Conservation (phyloP, 768 basidiomycete species). For the Pleurotus pulmonarius region DNA sequence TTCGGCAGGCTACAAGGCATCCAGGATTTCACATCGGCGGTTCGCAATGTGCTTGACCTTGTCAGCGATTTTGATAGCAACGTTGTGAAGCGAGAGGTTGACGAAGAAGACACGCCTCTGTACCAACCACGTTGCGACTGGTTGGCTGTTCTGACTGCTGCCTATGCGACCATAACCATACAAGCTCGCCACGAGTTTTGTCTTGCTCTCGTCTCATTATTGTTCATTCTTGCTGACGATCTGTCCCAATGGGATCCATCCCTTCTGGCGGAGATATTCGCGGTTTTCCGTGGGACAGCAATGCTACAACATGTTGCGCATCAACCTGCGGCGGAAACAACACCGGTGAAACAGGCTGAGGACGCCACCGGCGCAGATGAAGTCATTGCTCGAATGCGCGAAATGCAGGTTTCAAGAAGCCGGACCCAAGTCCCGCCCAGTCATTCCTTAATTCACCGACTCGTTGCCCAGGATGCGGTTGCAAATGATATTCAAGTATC, state of each 20-base stretch:
- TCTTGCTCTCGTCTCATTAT: constrained; percentile 57
- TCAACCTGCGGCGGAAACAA: constrained; percentile 47
- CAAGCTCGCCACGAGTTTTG: constrained; percentile 76
- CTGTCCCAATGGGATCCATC: constrained; percentile 62
- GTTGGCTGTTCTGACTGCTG: constrained; percentile 56
- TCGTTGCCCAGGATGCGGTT: constrained; percentile 51
- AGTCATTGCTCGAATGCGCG: constrained; percentile 63
- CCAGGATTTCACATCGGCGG: constrained; percentile 51
- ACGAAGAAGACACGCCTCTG: constrained; percentile 44
- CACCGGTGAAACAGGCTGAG: constrained; percentile 11
- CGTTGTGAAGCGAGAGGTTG: constrained; percentile 68
- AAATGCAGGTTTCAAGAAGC: constrained; percentile 65
- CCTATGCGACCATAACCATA: constrained; percentile 59
- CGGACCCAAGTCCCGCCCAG: constrained; percentile 45
- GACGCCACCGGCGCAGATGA: constrained; percentile 46
- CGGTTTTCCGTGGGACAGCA: constrained; percentile 74
- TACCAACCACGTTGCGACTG: constrained; percentile 57
- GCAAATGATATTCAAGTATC: constrained; percentile 49
- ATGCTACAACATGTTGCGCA: constrained; percentile 61
- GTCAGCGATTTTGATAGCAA: constrained; percentile 68
- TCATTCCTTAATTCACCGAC: constrained; percentile 59
- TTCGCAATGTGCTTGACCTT: constrained; percentile 58
- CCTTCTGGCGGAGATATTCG: constrained; percentile 69
- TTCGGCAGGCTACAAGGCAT: constrained; percentile 54
- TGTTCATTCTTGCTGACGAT: constrained; percentile 70